Evolutionary conservation across 371 early-diverging fungal species (phyloP), one percentile per base, ranked within the genome.

Genomic region (Mortierella sp.): DNA sequence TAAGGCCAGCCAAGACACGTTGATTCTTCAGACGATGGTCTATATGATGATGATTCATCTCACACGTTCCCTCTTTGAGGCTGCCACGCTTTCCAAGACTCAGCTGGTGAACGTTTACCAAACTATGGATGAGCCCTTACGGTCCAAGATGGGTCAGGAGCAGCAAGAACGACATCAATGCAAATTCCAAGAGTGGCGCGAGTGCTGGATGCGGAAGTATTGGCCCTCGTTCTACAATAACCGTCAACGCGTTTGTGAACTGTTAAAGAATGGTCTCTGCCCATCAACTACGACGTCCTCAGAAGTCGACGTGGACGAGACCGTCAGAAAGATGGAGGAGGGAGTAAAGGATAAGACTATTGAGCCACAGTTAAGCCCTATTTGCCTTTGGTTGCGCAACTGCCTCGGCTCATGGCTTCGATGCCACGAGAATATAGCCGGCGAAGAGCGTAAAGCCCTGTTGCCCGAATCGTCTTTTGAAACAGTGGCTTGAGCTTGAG

Each of bases 41-140:
- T 76, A 76, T 65, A 76, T 76, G 66, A 76, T 76, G 76, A 76
- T 76, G 76, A 47, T 76, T n/a, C 76, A 76, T n/a, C 42, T 76
- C 58, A 76, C 76, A 3, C 60, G 53, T 22, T 66, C 76, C 3
- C 32, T 76, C 26, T 76, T 76, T 49, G 69, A 76, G 59, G 76
- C 76, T 10, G 76, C 76, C 1, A 76, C 76, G 28, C 66, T 76
- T 40, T 76, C 76, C 32, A 76, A 70, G 43, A 49, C 65, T 2
- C 66, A 76, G 59, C 31, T 76, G 43, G 70, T 76, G 32, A 63
- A 66, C 26, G 62, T 76, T n/a, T 70, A 69, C 54, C 66, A 70
- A 42, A 76, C 56, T 43, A 70, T 76, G 70, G 76, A 76, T 63
- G 70, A 51, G 17, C 70, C 76, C 5, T 43, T 76, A 19, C 54